Evolutionary conservation across 495 filamentous ascomycete genomes (phyloP), one percentile per base, ranked within the genome.

Genomic region (Terfezia boudieri): DNA sequence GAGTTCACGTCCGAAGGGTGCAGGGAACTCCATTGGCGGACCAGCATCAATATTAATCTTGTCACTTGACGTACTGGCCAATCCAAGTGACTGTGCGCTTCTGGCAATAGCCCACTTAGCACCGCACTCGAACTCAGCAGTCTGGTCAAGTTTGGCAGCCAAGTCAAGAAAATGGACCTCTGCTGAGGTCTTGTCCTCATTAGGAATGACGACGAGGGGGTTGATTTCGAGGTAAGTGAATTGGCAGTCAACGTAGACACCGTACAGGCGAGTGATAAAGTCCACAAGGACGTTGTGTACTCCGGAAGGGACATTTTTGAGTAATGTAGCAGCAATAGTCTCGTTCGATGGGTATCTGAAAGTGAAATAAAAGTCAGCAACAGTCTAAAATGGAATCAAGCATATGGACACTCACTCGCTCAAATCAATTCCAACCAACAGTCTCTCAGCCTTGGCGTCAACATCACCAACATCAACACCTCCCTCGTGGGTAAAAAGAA

Each of bases 211-310:
- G 54, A 99, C 90, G 57, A 99, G 72, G 53, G 90, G 90, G 76
- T 99, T 99, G 76, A 99, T 99, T 72, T 99, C 90, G 57, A 99
- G 87, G 74, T 96, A 96, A 66, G 90, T 96, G 77, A 99, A 99
- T 72, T 99, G 90, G 81, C 85, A 93, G 76, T 99, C 90, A 54
- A 99, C 90, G 64, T 96, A 99, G 74, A 99, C 90, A 66, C 86
- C 88, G 66, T 95, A 95, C 23, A 68, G 60, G 61, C 82, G 73
- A 62, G 82, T 82, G 70, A 87, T 99, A 76, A 99, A 98, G 77
- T 99, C 90, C 55, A 95, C 83, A 38, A 99, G 78, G 65, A 99
- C 90, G 60, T 94, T 94, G 76, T 99, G 90, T 43, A 96, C 72
- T 64, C 89, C 89, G 71, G 83, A 76, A 62, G 90, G 90, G 23